Evolutionary conservation across 768 basidiomycete species (phyloP).

Genomic region (Lentinula aciculospora): DNA sequence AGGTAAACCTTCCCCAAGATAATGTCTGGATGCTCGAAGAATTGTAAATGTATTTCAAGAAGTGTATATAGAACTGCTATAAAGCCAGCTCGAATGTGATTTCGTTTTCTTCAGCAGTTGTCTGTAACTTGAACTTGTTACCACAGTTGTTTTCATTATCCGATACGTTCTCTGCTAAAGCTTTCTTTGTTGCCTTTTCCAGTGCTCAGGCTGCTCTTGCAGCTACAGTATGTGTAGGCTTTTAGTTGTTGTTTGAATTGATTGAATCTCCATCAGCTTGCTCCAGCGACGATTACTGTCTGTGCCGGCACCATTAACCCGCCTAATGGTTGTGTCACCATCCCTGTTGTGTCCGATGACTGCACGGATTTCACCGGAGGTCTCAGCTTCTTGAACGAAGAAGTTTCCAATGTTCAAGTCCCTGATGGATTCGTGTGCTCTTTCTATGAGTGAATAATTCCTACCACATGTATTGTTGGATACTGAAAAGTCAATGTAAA

Average conservation of each 20-base stretch:
- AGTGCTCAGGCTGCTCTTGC: background rate
- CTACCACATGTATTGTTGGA: background rate
- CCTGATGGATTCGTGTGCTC: slow-evolving; percentile 7
- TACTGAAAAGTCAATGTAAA: background rate
- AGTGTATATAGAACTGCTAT: background rate
- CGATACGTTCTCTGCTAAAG: background rate
- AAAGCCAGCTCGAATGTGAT: background rate
- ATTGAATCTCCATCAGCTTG: too few species aligned
- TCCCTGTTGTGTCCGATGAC: slow-evolving; percentile 5
- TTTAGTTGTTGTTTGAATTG: too few species aligned
- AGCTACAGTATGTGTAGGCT: background rate
- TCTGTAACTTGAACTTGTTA: background rate
- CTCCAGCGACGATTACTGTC: background rate
- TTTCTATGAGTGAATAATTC: slow-evolving; percentile 6
- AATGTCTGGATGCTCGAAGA: too few species aligned
- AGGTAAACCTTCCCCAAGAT: too few species aligned
- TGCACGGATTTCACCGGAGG: slow-evolving; percentile 7
- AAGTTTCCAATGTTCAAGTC: background rate
- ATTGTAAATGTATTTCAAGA: background rate
- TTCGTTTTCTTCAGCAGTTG: background rate
- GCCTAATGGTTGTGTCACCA: slow-evolving; percentile 5
- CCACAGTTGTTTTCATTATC: background rate
- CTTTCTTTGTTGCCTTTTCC: background rate
- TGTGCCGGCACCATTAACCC: slow-evolving; percentile 1
- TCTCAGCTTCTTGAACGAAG: slow-evolving; percentile 8